Conservation (phyloP, 352 stramenopile species). For the Aphanomyces astaci region DNA sequence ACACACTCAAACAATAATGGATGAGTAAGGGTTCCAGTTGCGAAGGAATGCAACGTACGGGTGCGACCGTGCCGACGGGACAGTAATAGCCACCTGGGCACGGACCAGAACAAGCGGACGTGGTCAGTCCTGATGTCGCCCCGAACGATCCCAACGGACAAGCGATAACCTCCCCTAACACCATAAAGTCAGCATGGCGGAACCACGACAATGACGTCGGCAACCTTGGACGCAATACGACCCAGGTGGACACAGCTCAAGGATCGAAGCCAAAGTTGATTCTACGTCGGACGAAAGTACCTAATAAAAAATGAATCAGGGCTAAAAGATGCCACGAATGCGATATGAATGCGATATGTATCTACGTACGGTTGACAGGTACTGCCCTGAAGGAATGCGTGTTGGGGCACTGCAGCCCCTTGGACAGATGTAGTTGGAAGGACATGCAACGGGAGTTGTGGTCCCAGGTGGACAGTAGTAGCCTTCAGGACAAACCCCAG, state of each 20-base stretch:
- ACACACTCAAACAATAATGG: not conserved
- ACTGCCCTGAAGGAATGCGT: not conserved
- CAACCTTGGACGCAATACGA: conserved; percentile 12
- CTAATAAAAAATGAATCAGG: too few relatives aligned
- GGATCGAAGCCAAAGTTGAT: not conserved
- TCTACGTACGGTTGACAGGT: not conserved
- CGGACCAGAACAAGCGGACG: conserved; percentile 35
- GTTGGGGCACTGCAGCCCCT: not conserved
- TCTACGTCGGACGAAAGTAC: too few relatives aligned
- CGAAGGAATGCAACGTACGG: not conserved
- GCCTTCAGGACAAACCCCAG: conserved; percentile 31
- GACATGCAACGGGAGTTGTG: not conserved
- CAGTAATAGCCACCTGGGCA: conserved; percentile 26
- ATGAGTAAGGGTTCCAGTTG: too few relatives aligned
- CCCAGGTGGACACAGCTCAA: not conserved
- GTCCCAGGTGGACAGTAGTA: conserved; percentile 18
- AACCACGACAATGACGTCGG: not conserved
- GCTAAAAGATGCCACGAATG: not conserved
- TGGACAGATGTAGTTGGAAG: not conserved
- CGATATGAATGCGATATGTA: too few relatives aligned
- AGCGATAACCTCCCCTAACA: not conserved
- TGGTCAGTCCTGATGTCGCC: conserved; percentile 31
- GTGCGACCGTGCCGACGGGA: not conserved
- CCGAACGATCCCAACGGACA: conserved; percentile 48
- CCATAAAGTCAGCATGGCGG: too few relatives aligned